Evolutionary conservation across 805 yeast species (phyloP).

Genomic region (Wickerhamiella nectarea): DNA sequence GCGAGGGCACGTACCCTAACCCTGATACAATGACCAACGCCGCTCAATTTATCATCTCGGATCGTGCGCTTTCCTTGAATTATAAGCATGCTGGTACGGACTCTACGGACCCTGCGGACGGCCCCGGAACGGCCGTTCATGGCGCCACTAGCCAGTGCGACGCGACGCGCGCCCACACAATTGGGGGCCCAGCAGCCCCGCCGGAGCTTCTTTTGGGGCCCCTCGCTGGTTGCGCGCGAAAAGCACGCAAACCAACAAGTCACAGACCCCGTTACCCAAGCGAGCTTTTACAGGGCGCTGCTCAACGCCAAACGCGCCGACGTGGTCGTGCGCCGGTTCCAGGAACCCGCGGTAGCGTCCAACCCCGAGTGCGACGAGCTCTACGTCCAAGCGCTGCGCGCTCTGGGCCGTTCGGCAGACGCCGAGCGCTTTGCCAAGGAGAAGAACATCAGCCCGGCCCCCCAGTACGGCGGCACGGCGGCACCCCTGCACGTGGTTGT

Average conservation of each 20-base stretch:
- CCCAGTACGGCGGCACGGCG: slow-evolving; percentile 25
- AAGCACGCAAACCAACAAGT: slow-evolving; percentile 73
- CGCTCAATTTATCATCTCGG: no score
- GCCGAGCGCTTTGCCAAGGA: slow-evolving; percentile 23
- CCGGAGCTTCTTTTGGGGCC: background rate
- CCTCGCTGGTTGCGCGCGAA: slow-evolving; percentile 51
- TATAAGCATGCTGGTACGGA: no score
- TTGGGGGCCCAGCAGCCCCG: no score
- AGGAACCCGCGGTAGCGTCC: slow-evolving; percentile 83
- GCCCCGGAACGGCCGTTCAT: no score
- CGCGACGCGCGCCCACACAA: no score
- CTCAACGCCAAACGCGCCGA: slow-evolving; percentile 83
- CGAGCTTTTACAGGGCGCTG: slow-evolving; percentile 64
- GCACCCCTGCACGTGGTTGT: slow-evolving; percentile 93
- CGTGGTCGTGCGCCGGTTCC: slow-evolving; percentile 85
- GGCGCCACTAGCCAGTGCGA: no score
- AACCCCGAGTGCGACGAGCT: slow-evolving; percentile 65
- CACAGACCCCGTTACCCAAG: slow-evolving; percentile 58
- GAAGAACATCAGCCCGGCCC: slow-evolving; percentile 15
- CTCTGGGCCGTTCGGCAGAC: slow-evolving; percentile 62
- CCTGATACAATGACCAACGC: no score
- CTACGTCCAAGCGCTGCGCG: slow-evolving; percentile 68
- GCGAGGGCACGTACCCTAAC: no score
- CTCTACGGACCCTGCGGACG: no score
- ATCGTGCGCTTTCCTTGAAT: no score